Evolutionary conservation across 306 rosid species (phyloP).

Genomic region (Potentilla sterilis): DNA sequence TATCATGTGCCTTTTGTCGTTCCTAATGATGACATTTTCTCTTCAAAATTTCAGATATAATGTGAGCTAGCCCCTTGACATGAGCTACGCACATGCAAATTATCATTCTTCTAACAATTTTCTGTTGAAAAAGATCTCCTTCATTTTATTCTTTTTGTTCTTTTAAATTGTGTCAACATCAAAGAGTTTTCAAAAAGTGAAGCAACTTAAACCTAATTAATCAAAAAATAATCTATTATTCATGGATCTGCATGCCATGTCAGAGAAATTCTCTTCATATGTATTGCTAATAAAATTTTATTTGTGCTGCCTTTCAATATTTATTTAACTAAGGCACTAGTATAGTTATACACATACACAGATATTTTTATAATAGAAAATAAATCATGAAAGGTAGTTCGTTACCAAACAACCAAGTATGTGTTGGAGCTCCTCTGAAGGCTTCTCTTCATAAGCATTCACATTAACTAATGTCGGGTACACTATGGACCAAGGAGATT

Average conservation of each 20-base stretch:
- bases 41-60: neutral
- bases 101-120: neutral
- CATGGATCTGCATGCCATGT: neutral
- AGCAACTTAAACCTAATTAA: neutral
- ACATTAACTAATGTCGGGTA: conserved; percentile 91
- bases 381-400: conserved; percentile 26
- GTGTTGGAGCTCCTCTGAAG: conserved; percentile 88
- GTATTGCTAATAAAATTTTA: neutral
- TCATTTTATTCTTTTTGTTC: neutral
- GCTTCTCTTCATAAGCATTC: conserved; percentile 81
- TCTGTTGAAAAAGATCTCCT: neutral
- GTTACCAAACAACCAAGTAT: conserved; percentile 84
- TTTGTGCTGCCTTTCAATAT: neutral
- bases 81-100: neutral
- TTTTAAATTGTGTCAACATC: neutral
- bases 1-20: neutral
- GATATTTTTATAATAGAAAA: neutral
- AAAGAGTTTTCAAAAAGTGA: neutral
- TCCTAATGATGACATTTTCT: neutral
- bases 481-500: conserved; percentile 86
- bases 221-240: neutral
- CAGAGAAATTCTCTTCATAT: neutral
- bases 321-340: neutral
- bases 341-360: neutral
- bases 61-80: neutral